Conservation (phyloP, 2,329 filamentous ascomycete species). For the Aspergillus calidoustus region DNA sequence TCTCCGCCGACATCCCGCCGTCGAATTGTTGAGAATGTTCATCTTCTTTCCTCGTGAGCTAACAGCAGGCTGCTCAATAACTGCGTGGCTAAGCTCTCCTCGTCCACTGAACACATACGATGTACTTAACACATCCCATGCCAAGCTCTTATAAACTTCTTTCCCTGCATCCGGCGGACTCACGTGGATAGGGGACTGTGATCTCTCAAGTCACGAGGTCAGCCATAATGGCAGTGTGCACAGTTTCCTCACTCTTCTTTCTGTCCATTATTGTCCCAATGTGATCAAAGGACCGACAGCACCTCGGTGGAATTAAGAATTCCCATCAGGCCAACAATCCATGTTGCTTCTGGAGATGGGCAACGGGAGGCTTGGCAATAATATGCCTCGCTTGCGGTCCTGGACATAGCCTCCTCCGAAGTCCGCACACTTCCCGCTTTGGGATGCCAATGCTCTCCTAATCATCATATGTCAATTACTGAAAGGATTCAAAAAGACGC, state of each 20-base stretch:
- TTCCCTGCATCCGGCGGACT: background rate
- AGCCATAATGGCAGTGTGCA: background rate
- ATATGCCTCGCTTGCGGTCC: background rate
- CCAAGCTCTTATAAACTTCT: constrained; percentile 9
- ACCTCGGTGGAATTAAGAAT: background rate
- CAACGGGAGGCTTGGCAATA: background rate
- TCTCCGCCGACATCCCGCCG: background rate
- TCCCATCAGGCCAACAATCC: background rate
- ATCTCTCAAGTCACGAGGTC: background rate
- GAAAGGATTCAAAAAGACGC: background rate
- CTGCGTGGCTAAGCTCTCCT: constrained; percentile 10
- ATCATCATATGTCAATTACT: background rate
- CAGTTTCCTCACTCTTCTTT: background rate
- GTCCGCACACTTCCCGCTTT: background rate
- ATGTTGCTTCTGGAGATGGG: background rate
- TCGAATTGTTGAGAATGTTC: constrained; percentile 2
- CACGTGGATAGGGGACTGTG: background rate
- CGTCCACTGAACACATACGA: background rate
- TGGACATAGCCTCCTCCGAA: constrained; percentile 2
- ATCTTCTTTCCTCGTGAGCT: background rate
- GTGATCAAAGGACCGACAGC: background rate
- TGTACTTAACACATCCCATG: background rate
- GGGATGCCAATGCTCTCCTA: background rate
- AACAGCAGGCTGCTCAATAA: constrained; percentile 9
- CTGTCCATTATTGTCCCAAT: background rate